These are phyloP conservation scores for Candida easanensis DNA, from an alignment of 805 yeast species.

Conservation along the genomic window DNA sequence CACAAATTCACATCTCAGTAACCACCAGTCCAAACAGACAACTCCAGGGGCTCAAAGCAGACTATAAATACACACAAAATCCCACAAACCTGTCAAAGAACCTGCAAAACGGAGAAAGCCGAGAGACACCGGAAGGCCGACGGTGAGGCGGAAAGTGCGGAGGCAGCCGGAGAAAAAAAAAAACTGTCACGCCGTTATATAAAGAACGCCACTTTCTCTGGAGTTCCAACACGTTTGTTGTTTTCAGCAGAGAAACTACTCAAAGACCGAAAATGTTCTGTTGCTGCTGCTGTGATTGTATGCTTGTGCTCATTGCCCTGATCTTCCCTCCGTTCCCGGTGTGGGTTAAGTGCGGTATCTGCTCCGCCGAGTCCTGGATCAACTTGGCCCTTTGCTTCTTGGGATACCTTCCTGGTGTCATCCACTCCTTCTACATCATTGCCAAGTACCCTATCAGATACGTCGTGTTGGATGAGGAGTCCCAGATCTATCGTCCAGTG, in stretches of 20 bases:
- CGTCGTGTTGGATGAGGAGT: conserved; percentile 28
- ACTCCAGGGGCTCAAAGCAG: too few relatives aligned
- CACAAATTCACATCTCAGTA: too few relatives aligned
- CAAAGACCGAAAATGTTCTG: conserved; percentile 1
- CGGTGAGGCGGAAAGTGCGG: too few relatives aligned
- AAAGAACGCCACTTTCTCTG: background rate
- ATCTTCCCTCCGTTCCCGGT: conserved; percentile 81
- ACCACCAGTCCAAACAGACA: too few relatives aligned
- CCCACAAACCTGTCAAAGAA: too few relatives aligned
- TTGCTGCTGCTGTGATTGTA: conserved; percentile 47
- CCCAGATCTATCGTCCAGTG: conserved; percentile 18
- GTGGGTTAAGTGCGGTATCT: conserved; percentile 65
- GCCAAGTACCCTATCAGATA: conserved; percentile 58
- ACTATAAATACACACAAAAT: too few relatives aligned
- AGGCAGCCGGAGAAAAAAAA: background rate
- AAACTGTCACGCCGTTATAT: background rate
- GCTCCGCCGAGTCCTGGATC: conserved; percentile 66
- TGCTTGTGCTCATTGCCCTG: conserved; percentile 66
- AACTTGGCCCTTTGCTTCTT: conserved; percentile 68
- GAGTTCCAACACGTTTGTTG: background rate
- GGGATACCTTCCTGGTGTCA: conserved; percentile 74
- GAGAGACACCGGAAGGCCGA: too few relatives aligned
- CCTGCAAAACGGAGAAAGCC: too few relatives aligned
- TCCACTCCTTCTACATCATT: conserved; percentile 78
- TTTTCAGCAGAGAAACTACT: background rate